Evolutionary conservation across 2,329 filamentous ascomycete genomes (phyloP), one percentile per base, ranked within the genome.

Genomic region (Arachnopeziza araneosa): DNA sequence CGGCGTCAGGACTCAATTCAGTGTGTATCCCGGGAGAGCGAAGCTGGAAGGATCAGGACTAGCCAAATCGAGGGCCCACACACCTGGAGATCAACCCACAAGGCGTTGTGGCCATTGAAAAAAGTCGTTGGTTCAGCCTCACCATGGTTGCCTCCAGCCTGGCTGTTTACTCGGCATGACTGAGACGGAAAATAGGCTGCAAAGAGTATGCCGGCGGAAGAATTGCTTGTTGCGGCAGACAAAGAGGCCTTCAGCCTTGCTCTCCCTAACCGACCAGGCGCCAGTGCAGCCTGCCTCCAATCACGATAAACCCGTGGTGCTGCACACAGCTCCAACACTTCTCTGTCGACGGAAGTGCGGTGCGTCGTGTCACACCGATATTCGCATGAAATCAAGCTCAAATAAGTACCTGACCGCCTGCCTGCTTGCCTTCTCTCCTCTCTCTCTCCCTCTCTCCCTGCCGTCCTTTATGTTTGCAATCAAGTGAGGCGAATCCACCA

Each of bases 361-460:
- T 53, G 50, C 51, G 24, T 50, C 56, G 50, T 54, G 56, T 49
- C 56, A 58, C 51, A 54, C 56, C 51, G 51, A 58, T 50, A 50
- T 24, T 22, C 44, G 49, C 14, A 49, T 51, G 9, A 17, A n/a
- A 30, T 17, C 17, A 24, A 14, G 22, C n/a, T 50, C 26, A 30
- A 30, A 30, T 26, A 56, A 56, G 23, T 56, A 19, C 44, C 21
- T 51, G 23, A 30, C 32, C 55, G 49, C 26, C 26, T 30, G 26
- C 26, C 26, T n/a, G n/a, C n/a, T n/a, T n/a, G n/a, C n/a, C n/a
- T n/a, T n/a, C n/a, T n/a, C n/a, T n/a, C n/a, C n/a, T 21, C 54
- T 24, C 22, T 50, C 21, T 24, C 14, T 56, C 49, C 30, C 32
- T n/a, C 30, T 23, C n/a, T 24, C 24, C 32, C 24, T 24, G 8